Percentiles rank a stretch among this genome's conserved stretches.
phyloP scores from a whole-genome alignment of 352 stramenopile genomes.

The Globisporangium canariense region DNA sequence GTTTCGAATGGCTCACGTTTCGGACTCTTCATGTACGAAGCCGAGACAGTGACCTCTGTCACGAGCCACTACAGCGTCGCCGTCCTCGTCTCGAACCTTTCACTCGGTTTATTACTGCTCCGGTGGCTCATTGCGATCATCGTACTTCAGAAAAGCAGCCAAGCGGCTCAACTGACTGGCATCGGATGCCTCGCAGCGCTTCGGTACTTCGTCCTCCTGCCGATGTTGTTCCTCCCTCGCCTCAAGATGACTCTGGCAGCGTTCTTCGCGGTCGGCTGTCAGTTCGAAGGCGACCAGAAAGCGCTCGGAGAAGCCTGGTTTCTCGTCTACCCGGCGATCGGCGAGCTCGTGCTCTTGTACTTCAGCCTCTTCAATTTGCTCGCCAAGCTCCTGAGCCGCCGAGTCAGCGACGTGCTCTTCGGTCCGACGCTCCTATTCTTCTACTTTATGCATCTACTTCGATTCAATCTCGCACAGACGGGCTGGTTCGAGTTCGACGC shows the following conservation, averaged over 20 bases:
- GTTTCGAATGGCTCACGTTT: neutral
- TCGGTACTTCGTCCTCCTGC: neutral
- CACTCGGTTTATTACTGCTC: neutral
- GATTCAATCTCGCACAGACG: conserved; percentile 11
- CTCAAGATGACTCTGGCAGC: conserved; percentile 16
- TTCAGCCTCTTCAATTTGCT: conserved; percentile 42
- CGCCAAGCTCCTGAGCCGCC: conserved; percentile 29
- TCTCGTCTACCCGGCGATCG: conserved; percentile 40
- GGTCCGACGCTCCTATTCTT: conserved; percentile 34
- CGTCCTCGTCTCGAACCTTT: neutral
- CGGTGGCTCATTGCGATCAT: neutral
- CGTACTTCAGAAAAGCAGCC: neutral
- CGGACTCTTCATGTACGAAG: neutral
- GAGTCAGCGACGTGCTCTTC: conserved; percentile 39
- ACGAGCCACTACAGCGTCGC: neutral
- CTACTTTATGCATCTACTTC: conserved; percentile 31
- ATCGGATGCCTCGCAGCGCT: neutral
- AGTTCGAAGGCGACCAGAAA: conserved; percentile 23
- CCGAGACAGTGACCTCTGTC: neutral
- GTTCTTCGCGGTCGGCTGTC: conserved; percentile 22
- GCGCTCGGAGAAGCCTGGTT: conserved; percentile 28
- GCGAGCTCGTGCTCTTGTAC: conserved; percentile 28
- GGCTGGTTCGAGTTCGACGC: conserved; percentile 20
- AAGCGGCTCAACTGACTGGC: neutral
- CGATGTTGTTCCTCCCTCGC: neutral